Base-by-base conservation (phyloP, 495 filamentous ascomycete species). In the Aeminium ludgeri region DNA sequence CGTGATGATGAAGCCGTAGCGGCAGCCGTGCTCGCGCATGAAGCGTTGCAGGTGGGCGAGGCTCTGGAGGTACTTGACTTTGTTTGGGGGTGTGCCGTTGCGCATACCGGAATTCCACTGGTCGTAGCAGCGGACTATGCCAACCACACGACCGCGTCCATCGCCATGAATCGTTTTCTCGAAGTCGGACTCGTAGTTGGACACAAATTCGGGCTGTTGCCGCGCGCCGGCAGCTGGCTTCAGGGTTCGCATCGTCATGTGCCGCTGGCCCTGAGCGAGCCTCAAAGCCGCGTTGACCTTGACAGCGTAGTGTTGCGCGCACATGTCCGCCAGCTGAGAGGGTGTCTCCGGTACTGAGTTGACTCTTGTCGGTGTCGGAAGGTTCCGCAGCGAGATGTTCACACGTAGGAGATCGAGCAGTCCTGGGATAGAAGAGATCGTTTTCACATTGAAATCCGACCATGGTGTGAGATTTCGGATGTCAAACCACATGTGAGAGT, bases 91-190 rank as follows among this genome's bases (percentile, higher is more conserved):
- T 29, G 73, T 70, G 54, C 86, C 83, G 45, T 75, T 76, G 53
- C 85, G 81, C 82, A 92, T 87, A 42, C 80, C 81, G 2, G 82
- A 84, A 65, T 94, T 93, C 82, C 87, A 94, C 31, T 80, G 74
- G 53, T 92, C 80, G 56, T 84, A 92, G 54, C 72, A 76, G 62
- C 86, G 89, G 50, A 84, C 81, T 6, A 94, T 70, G 6, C 86
- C 86, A 30, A 94, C 82, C 19, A 91, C 73, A 30, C 84, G 80
- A 3, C 79, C 82, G 4, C 79, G 77, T 0, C 74, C 73, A 46
- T 78, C 72, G 34, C 80, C 80, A 23, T 71, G 68, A 53, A 77
- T 73, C 36, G 82, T 84, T 45, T 69, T 60, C 43, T 82, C 80
- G 35, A 68, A 69, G 46, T 86, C 76, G 35, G 78, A 74, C 39